A percentile compares a stretch with the other conserved stretches of the same genome.
Evolutionary conservation across 2,329 filamentous ascomycete species (phyloP).

Genomic region (Incumbomyces lentus): DNA sequence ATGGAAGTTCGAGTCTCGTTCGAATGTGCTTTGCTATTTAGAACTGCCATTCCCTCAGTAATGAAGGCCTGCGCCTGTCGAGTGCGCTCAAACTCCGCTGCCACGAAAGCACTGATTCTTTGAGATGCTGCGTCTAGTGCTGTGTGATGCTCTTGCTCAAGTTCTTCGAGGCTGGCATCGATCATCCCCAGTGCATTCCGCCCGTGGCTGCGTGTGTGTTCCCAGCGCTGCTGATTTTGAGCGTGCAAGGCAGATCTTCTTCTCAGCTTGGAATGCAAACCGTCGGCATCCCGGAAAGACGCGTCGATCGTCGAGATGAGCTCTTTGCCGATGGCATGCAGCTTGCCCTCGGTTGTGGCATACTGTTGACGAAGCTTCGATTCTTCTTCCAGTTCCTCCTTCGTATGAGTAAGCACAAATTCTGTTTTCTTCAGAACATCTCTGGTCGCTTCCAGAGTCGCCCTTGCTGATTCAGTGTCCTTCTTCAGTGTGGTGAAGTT

Average conservation of each 20-base stretch:
- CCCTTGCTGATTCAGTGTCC: slow-evolving; percentile 69
- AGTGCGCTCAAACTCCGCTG: slow-evolving; percentile 62
- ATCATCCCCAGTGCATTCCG: slow-evolving; percentile 65
- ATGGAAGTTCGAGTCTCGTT: slow-evolving; percentile 41
- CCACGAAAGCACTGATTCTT: slow-evolving; percentile 68
- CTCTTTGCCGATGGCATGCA: slow-evolving; percentile 61
- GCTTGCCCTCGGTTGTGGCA: slow-evolving; percentile 68
- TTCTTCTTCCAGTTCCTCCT: slow-evolving; percentile 68
- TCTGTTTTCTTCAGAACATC: slow-evolving; percentile 80
- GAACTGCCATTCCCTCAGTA: slow-evolving; percentile 55
- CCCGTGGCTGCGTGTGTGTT: slow-evolving; percentile 63
- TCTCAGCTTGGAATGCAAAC: slow-evolving; percentile 74
- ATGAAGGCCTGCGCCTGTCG: slow-evolving; percentile 60
- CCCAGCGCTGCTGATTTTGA: slow-evolving; percentile 70
- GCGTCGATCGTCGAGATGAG: slow-evolving; percentile 67
- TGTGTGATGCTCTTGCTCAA: slow-evolving; percentile 61
- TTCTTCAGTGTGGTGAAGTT: slow-evolving; percentile 83
- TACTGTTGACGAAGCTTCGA: slow-evolving; percentile 71
- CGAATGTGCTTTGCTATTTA: slow-evolving; percentile 57
- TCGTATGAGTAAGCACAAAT: slow-evolving; percentile 66
- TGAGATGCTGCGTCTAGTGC: slow-evolving; percentile 58
- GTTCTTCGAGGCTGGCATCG: slow-evolving; percentile 61
- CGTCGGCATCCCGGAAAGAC: slow-evolving; percentile 70
- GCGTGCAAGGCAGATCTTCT: slow-evolving; percentile 75
- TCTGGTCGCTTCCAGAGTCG: slow-evolving; percentile 67